Evolutionary conservation across 2,329 filamentous ascomycete species (phyloP).

Genomic region (Colletotrichum paranaense): DNA sequence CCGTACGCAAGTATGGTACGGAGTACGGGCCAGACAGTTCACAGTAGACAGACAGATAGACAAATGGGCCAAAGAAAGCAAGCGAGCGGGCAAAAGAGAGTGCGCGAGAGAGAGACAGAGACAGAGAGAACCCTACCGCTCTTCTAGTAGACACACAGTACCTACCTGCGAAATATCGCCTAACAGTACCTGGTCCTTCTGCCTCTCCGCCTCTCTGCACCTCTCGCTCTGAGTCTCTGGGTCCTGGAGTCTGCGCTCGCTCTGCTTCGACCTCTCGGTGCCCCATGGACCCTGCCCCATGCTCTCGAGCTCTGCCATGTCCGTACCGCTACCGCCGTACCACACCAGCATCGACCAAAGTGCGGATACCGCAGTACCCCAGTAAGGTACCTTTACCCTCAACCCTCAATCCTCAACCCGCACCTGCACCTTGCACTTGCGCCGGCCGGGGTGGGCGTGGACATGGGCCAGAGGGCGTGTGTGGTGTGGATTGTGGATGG

Average conservation of each 20-base stretch:
- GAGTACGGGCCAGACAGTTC: background rate
- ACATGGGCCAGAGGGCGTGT: background rate
- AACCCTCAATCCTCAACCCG: slow-evolving; percentile 4
- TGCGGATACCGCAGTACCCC: slow-evolving; percentile 33
- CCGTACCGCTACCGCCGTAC: slow-evolving; percentile 23
- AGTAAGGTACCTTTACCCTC: slow-evolving; percentile 6
- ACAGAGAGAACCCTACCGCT: background rate
- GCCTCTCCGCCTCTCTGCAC: background rate
- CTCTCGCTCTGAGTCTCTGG: background rate
- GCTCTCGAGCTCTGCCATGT: slow-evolving; percentile 7
- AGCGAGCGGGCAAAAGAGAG: background rate
- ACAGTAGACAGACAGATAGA: too few species aligned
- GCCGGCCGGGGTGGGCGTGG: slow-evolving; percentile 24
- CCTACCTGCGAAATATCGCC: too few species aligned
- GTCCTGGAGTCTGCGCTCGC: background rate
- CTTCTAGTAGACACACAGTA: background rate
- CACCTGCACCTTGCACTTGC: slow-evolving; percentile 27
- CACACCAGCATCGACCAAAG: slow-evolving; percentile 6
- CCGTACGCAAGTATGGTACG: background rate
- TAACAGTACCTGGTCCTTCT: background rate
- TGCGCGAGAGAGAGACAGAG: background rate
- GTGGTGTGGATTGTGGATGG: slow-evolving; percentile 23
- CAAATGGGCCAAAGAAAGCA: background rate
- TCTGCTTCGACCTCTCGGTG: slow-evolving; percentile 17
- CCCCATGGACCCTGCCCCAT: slow-evolving; percentile 15